Base-by-base conservation (phyloP, 495 filamentous ascomycete genomes). In the Chlorociboria aeruginascens region DNA sequence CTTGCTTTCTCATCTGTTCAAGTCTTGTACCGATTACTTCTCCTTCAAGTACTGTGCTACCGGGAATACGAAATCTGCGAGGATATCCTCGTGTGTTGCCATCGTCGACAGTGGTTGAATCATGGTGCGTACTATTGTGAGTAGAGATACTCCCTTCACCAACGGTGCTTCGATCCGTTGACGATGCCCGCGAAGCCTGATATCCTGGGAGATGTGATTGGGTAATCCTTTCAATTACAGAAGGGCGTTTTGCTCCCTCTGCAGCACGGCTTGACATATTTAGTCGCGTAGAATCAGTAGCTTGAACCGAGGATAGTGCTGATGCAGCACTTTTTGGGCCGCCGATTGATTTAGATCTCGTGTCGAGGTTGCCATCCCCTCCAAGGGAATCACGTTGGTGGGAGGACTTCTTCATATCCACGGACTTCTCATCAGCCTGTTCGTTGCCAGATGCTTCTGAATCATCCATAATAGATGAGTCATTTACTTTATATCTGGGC, bases 1-100 rank as follows among this genome's bases (percentile, higher is more conserved):
- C 75, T 61, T 84, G 86, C 57, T 85, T 89, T 48, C 82, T 73
- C 65, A 88, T 76, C 57, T 86, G 75, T 49, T 81, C 74, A 20
- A 83, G 68, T 32, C 74, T 69, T 37, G 73, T 73, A 53, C 71
- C 82, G 16, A 82, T 75, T 34, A 71, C 68, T 46, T 79, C 76
- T 16, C 75, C 75, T 50, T 76, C 70, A 51, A 70, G 73, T 8
- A 63, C 62, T 3, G 71, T 77, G 6, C 71, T 74, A 9, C 74
- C 71, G 2, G 73, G 71, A 34, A 77, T 76, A 39, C 64, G 67
- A 48, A 68, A 60, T 32, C 61, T 55, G 9, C 70, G 41, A 13
- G 44, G 17, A 14, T 52, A 45, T 13, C 47, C 41, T 16, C 33
- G 17, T 31, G 32, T 14, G 14, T 36, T 32, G 13, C 61, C 54